These are phyloP conservation scores for Colletotrichum caudatum DNA, from an alignment of 2,329 filamentous ascomycete species.

Conservation along the genomic window DNA sequence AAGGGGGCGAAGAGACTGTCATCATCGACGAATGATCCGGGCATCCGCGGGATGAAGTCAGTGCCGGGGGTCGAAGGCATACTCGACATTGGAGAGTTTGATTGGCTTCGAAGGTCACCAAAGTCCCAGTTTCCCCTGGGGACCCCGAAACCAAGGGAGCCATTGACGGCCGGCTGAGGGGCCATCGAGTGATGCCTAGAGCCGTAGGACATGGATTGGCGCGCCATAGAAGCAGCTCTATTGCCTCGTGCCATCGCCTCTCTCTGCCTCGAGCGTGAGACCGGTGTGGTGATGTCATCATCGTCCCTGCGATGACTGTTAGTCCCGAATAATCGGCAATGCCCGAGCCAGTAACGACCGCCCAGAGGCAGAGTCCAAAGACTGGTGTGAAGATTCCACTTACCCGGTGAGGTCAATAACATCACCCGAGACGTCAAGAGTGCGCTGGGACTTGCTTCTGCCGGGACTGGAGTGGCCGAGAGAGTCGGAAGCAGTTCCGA, in stretches of 20 bases:
- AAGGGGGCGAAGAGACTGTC: constrained; percentile 5
- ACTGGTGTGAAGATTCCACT: constrained; percentile 42
- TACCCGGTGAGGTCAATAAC: constrained; percentile 60
- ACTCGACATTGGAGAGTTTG: constrained; percentile 11
- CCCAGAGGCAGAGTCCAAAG: too few species aligned
- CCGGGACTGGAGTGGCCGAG: constrained; percentile 17
- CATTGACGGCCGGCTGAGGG: neutral
- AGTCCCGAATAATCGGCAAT: constrained; percentile 35
- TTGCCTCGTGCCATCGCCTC: neutral
- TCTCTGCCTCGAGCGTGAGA: constrained; percentile 18
- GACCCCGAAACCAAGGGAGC: neutral
- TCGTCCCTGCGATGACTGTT: constrained; percentile 48
- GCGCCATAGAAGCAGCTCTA: neutral
- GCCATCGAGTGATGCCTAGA: neutral
- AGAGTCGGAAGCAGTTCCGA: constrained; percentile 16
- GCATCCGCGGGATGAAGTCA: constrained; percentile 21
- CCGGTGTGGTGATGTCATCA: constrained; percentile 47
- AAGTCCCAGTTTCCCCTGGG: neutral
- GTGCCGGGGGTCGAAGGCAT: constrained; percentile 7
- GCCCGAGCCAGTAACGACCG: too few species aligned
- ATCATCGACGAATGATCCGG: constrained; percentile 25
- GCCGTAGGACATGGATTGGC: neutral
- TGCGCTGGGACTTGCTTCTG: constrained; percentile 38
- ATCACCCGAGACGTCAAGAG: constrained; percentile 38
- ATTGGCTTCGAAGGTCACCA: neutral